phyloP scores from a whole-genome alignment of 2,329 filamentous ascomycete species.

The Stachybotrys elegans region DNA sequence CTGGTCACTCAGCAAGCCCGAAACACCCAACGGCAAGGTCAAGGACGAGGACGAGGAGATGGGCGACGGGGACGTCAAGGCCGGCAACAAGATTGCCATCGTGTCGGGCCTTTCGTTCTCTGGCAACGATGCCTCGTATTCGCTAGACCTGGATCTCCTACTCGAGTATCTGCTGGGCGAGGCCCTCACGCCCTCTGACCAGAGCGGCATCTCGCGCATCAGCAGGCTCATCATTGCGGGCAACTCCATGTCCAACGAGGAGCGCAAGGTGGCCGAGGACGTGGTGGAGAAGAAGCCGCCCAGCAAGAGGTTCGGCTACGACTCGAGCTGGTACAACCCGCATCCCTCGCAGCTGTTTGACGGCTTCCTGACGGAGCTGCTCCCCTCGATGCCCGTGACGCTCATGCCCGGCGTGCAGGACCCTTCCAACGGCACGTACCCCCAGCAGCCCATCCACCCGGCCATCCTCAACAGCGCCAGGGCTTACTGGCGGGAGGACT shows the following conservation, averaged over 20 bases:
- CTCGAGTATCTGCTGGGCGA: slow-evolving; percentile 87
- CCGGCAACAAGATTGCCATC: slow-evolving; percentile 64
- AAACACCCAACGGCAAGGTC: slow-evolving; percentile 21
- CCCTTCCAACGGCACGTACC: slow-evolving; percentile 82
- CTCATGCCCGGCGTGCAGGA: slow-evolving; percentile 80
- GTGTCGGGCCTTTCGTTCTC: slow-evolving; percentile 85
- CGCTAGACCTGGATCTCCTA: slow-evolving; percentile 70
- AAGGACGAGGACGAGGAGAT: slow-evolving; percentile 51
- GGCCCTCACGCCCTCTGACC: slow-evolving; percentile 54
- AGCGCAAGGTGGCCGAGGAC: slow-evolving; percentile 21
- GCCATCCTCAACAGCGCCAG: slow-evolving; percentile 82
- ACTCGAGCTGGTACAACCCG: slow-evolving; percentile 81
- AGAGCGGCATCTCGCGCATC: slow-evolving; percentile 60
- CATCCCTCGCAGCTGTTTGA: slow-evolving; percentile 80
- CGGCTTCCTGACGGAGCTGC: slow-evolving; percentile 70
- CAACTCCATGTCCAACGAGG: slow-evolving; percentile 74
- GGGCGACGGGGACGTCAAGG: slow-evolving; percentile 32
- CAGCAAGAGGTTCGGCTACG: slow-evolving; percentile 83
- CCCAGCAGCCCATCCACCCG: slow-evolving; percentile 87
- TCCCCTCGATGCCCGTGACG: slow-evolving; percentile 84
- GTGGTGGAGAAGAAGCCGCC: slow-evolving; percentile 39
- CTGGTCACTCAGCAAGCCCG: slow-evolving; percentile 62
- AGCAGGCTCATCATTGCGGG: slow-evolving; percentile 86
- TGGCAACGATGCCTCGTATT: slow-evolving; percentile 65
- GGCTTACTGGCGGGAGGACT: slow-evolving; percentile 56